A percentile compares a stretch with the other conserved stretches of the same genome.
These are phyloP conservation scores for Vararia minispora DNA, from an alignment of 768 basidiomycete species.

Conservation along the genomic window DNA sequence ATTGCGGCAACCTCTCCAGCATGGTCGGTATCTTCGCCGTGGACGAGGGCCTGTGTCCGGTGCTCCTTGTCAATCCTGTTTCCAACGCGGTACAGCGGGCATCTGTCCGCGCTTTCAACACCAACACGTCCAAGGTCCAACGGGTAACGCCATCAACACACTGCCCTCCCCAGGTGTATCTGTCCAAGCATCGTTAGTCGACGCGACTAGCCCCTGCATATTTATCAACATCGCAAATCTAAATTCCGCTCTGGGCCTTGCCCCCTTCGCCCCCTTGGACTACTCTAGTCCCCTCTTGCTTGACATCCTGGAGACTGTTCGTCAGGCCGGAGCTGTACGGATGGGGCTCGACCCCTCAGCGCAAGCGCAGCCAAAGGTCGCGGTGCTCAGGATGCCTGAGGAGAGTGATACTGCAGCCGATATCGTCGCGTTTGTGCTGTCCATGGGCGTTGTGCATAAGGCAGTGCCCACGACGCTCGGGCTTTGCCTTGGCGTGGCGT, in stretches of 20 bases:
- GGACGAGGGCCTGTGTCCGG: constrained; percentile 45
- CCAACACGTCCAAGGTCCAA: constrained; percentile 69
- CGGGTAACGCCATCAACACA: constrained; percentile 54
- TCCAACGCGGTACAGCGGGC: no score
- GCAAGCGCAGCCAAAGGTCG: constrained; percentile 64
- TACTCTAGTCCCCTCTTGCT: constrained; percentile 14
- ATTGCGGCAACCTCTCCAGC: constrained; percentile 66
- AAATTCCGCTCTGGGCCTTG: constrained; percentile 24
- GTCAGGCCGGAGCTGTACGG: constrained; percentile 38
- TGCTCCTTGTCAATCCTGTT: no score
- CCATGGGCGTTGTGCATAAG: constrained; percentile 63
- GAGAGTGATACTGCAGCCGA: constrained; percentile 27
- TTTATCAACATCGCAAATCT: constrained; percentile 42
- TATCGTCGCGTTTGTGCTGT: constrained; percentile 46
- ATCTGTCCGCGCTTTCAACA: constrained; percentile 55
- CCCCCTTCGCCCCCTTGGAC: constrained; percentile 9
- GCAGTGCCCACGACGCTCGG: constrained; percentile 69
- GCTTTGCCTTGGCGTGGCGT: constrained; percentile 56
- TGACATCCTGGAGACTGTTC: constrained; percentile 37
- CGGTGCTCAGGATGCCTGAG: constrained; percentile 33
- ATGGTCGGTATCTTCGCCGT: constrained; percentile 67
- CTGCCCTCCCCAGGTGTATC: constrained; percentile 21
- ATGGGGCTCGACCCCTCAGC: constrained; percentile 58
- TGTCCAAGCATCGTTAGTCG: constrained; percentile 43
- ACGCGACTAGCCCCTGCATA: constrained; percentile 68